Conservation (phyloP, 495 filamentous ascomycete species). For the Cercophora sp. region DNA sequence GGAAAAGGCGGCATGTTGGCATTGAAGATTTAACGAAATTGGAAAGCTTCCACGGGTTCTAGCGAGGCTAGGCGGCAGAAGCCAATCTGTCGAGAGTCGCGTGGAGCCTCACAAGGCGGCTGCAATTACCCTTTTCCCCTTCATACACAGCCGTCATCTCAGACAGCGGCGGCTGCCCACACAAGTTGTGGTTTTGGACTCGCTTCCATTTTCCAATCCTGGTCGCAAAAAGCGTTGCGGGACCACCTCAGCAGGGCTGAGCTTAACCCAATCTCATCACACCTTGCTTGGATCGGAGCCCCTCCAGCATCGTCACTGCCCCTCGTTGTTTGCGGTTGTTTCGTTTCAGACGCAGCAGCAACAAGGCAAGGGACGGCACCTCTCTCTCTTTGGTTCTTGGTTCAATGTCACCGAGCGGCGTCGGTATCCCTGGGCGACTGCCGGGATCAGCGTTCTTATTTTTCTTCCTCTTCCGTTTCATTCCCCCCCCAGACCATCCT, state of each 20-base stretch:
- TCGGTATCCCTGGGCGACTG: not conserved
- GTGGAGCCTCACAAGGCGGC: not conserved
- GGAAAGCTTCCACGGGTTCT: not conserved
- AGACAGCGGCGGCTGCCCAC: not conserved
- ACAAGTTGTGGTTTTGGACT: not conserved
- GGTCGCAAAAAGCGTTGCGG: not conserved
- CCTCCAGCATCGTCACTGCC: not conserved
- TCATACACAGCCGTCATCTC: not conserved
- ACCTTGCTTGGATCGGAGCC: not conserved
- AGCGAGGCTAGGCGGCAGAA: not conserved
- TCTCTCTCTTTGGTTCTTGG: no score
- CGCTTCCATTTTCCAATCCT: not conserved
- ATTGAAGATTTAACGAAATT: no score
- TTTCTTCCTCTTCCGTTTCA: not conserved
- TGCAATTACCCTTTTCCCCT: constrained; percentile 5
- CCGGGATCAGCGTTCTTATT: not conserved
- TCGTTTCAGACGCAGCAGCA: constrained; percentile 2
- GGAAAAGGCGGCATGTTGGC: not conserved
- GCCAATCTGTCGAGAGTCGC: not conserved
- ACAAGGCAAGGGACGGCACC: no score
- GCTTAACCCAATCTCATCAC: not conserved
- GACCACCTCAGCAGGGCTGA: not conserved
- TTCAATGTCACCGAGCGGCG: not conserved
- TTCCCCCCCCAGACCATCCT: not conserved
- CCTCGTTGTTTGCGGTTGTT: not conserved